Percentiles rank a stretch among this genome's conserved stretches.
Conservation (phyloP, 1,284 basidiomycete genomes). For the Irpex rosettiformis region DNA sequence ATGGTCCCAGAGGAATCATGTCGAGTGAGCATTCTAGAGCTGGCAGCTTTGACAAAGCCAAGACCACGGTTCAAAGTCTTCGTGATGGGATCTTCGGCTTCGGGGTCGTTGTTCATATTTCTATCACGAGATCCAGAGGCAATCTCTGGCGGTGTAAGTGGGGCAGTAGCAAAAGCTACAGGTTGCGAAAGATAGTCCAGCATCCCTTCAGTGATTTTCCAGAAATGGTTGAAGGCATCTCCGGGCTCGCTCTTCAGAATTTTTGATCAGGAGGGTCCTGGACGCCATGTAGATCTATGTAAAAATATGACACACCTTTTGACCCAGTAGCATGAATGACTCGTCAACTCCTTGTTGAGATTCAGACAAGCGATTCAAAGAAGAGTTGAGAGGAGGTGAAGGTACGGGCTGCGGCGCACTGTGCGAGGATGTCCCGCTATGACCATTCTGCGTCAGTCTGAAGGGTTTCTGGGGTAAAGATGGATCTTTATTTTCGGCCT, state of each 20-base stretch:
- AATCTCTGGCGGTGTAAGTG: slow-evolving; percentile 46
- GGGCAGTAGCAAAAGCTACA: slow-evolving; percentile 80
- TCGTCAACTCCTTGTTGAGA: slow-evolving; percentile 76
- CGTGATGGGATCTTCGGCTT: slow-evolving; percentile 54
- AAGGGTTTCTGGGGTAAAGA: slow-evolving; percentile 38
- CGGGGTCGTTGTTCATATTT: slow-evolving; percentile 59
- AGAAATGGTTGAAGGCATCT: slow-evolving; percentile 82
- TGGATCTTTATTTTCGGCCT: slow-evolving; percentile 72
- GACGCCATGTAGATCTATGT: background rate
- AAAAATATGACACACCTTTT: slow-evolving; percentile 41
- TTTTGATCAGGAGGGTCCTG: background rate
- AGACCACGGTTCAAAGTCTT: slow-evolving; percentile 27
- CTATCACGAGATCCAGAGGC: slow-evolving; percentile 27
- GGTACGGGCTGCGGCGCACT: slow-evolving; percentile 25
- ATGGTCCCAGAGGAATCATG: slow-evolving; percentile 25
- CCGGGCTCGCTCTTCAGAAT: slow-evolving; percentile 34
- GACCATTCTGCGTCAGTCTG: slow-evolving; percentile 16
- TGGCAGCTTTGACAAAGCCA: slow-evolving; percentile 28
- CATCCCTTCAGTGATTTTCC: slow-evolving; percentile 81
- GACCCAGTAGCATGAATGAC: slow-evolving; percentile 79
- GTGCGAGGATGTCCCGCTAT: slow-evolving; percentile 17
- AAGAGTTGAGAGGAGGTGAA: slow-evolving; percentile 40
- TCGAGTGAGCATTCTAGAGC: slow-evolving; percentile 28
- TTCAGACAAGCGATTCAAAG: slow-evolving; percentile 49
- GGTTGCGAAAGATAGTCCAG: slow-evolving; percentile 78